Base-by-base conservation (phyloP, 176 grass and related monocot species). In the Eleusine coracana region DNA sequence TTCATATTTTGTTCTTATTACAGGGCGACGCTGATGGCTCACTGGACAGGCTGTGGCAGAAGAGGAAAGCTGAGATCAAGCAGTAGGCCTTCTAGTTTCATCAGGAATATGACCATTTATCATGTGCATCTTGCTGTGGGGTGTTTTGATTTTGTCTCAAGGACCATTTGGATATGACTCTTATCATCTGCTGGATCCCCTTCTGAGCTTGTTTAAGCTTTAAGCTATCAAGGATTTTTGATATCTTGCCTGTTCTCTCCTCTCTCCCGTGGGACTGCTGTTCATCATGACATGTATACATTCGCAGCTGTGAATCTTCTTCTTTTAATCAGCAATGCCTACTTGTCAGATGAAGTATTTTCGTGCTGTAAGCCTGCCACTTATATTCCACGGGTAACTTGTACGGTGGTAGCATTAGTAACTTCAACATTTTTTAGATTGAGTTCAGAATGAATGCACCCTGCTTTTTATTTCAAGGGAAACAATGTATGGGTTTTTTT, bases 21-120 rank as follows among this genome's bases (percentile, higher is more conserved):
- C 77, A 97, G 94, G 94, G 91, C 68, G 91, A 93, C 56, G 94
- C 91, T 13, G 94, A 97, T 67, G 51, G 94, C 62, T 90, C 94
- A 7, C 61, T 97, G 25, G 94, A 97, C 60, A 93, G 94, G 94
- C 87, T 97, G 70, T 93, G 94, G 94, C 77, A 84, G 56, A 92
- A 91, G 87, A 91, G 84, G 86, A 89, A 89, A 83, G 78, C 86
- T 84, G 89, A 93, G 45, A 51, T 93, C 78, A 86, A 81, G 55
- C 94, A 91, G 81, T 97, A 93, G 84, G 70, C 68, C 50, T 85
- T 29, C 0, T 83, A 68, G 74, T 74, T 86, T 90, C 49, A 72
- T 23, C 59, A 52, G 60, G 51, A 70, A 83, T 55, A 62, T 12
- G 25, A 34, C 25, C 2, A 9, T 31, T 73, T 73, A 2, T 51